phyloP scores from a whole-genome alignment of 495 filamentous ascomycete species.

The Chlorociboria aeruginascens region DNA sequence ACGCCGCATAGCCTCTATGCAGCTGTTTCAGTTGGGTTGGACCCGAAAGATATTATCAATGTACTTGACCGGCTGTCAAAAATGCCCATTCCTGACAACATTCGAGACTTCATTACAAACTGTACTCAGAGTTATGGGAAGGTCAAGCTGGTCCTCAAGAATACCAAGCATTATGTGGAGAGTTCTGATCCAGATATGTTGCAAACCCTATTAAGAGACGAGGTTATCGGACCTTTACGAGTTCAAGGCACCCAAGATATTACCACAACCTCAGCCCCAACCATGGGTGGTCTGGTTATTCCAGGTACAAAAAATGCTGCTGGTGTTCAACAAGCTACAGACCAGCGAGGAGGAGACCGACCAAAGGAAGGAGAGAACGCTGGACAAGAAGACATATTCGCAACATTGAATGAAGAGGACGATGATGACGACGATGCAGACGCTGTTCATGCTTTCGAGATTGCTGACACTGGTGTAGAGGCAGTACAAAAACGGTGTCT shows the following conservation, averaged over 20 bases:
- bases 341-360: constrained; percentile 17
- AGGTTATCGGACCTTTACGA: constrained; percentile 51
- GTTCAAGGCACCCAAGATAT: constrained; percentile 53
- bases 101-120: constrained; percentile 66
- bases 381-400: constrained; percentile 39
- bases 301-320: constrained; percentile 90
- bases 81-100: constrained; percentile 65
- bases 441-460: constrained; percentile 92
- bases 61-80: constrained; percentile 82
- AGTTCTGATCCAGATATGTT: constrained; percentile 76
- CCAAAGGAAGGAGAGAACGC: constrained; percentile 22
- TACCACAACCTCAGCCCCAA: constrained; percentile 68
- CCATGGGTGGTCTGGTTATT: constrained; percentile 83
- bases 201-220: constrained; percentile 67
- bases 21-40: constrained; percentile 82
- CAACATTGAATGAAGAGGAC: constrained; percentile 56
- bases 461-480: constrained; percentile 65
- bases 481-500: constrained; percentile 81
- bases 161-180: constrained; percentile 90
- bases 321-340: constrained; percentile 55
- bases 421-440: constrained; percentile 86
- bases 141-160: constrained; percentile 86
- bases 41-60: constrained; percentile 78
- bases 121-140: constrained; percentile 89
- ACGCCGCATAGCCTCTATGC: constrained; percentile 90